Percentiles rank a stretch among this genome's conserved stretches.
Conservation (phyloP, 73 alveolate genomes). For the Paramecium primaurelia region DNA sequence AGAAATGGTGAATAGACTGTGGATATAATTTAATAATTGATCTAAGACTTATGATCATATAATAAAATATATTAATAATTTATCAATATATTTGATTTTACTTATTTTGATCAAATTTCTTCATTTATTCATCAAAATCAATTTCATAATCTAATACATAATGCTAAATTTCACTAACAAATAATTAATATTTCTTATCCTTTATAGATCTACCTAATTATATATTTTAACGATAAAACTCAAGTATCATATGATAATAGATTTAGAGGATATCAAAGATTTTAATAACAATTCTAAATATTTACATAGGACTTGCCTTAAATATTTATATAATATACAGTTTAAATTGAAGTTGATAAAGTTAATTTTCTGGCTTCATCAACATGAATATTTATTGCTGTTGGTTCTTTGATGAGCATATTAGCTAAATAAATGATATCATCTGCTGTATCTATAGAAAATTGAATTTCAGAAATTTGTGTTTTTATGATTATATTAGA, state of each 20-base stretch:
- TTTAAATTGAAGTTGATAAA: not conserved
- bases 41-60: not conserved
- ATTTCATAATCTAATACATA: not conserved
- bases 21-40: not conserved
- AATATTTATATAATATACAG: not conserved
- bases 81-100: not conserved
- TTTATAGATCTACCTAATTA: not conserved
- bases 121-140: not conserved
- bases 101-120: not conserved
- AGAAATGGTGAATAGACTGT: not conserved
- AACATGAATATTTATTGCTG: not conserved
- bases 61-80: not conserved
- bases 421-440: not conserved
- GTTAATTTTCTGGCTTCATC: slow-evolving; percentile 3
- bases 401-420: not conserved
- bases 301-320: not conserved
- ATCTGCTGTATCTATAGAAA: slow-evolving; percentile 41
- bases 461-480: not conserved
- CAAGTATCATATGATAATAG: not conserved
- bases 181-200: not conserved
- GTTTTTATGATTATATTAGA: not conserved
- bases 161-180: not conserved
- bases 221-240: not conserved
- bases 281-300: not conserved
- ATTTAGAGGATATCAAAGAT: not conserved